A percentile compares a stretch with the other conserved stretches of the same genome.
Evolutionary conservation across 805 yeast species (phyloP).

Genomic region (Tetrapisispora namnaoensis): DNA sequence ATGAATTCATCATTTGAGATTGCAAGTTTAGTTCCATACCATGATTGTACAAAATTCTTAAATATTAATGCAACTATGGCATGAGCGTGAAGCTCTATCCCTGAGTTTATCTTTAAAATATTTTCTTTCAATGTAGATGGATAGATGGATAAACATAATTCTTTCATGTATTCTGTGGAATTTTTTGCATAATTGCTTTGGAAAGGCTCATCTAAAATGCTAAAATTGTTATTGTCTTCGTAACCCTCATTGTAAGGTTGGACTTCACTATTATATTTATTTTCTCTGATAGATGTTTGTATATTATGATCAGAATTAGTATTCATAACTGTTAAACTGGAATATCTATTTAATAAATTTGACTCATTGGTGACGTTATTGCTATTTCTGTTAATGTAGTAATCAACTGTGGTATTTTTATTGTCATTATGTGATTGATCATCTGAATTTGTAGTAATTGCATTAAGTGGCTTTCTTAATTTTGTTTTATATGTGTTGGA

Average conservation of each 20-base stretch:
- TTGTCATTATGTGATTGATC: neutral
- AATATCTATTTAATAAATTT: no score
- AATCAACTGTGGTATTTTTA: neutral
- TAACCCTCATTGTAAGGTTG: neutral
- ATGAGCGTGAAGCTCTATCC: slow-evolving; percentile 13
- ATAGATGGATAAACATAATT: slow-evolving; percentile 20
- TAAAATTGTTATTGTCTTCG: neutral
- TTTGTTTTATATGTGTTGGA: slow-evolving; percentile 2
- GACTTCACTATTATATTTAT: neutral
- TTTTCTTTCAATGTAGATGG: slow-evolving; percentile 12
- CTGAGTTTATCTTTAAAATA: slow-evolving; percentile 6
- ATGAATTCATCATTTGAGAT: slow-evolving; percentile 18
- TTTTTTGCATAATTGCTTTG: slow-evolving; percentile 11
- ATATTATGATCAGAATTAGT: neutral
- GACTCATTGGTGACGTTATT: no score
- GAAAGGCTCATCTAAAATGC: slow-evolving; percentile 13
- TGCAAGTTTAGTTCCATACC: slow-evolving; percentile 28
- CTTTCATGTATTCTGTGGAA: slow-evolving; percentile 18
- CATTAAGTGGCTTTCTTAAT: neutral
- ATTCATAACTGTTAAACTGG: neutral
- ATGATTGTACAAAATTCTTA: slow-evolving; percentile 19
- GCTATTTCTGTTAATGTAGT: no score
- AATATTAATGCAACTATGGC: slow-evolving; percentile 20
- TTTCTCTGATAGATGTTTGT: neutral
- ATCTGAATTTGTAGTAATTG: neutral